Percentiles rank a stretch among this genome's conserved stretches.
phyloP scores from a whole-genome alignment of 371 early-diverging fungal genomes.

The Mucor velutinosus region DNA sequence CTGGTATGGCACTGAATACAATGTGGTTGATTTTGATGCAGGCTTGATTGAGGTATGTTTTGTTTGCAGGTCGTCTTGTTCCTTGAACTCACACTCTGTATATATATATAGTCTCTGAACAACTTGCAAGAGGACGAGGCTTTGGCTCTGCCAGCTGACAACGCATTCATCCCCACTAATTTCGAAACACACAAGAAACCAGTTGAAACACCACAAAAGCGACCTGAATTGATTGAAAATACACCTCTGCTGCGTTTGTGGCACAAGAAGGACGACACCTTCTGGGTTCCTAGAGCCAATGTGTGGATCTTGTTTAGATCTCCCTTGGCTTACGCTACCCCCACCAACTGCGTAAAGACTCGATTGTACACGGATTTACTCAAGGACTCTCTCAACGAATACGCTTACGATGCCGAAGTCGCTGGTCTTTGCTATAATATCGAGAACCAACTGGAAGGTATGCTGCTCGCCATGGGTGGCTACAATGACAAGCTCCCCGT shows the following conservation, averaged over 20 bases:
- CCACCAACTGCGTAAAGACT: slow-evolving; percentile 56
- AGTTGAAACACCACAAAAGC: slow-evolving; percentile 31
- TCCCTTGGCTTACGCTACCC: slow-evolving; percentile 67
- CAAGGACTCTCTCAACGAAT: slow-evolving; percentile 81
- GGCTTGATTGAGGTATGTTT: slow-evolving; percentile 55
- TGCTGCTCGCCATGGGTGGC: slow-evolving; percentile 73
- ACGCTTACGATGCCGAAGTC: slow-evolving; percentile 85
- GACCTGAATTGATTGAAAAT: slow-evolving; percentile 66
- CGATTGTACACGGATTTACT: slow-evolving; percentile 77
- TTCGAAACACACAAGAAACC: slow-evolving; percentile 61
- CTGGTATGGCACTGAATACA: slow-evolving; percentile 88
- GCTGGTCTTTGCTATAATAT: slow-evolving; percentile 82
- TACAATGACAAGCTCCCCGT: slow-evolving; percentile 84
- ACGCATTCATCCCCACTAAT: slow-evolving; percentile 83
- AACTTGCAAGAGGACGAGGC: slow-evolving; percentile 51
- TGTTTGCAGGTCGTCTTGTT: neutral
- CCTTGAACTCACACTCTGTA: slow-evolving; percentile 1
- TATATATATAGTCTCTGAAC: slow-evolving; percentile 32
- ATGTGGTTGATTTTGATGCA: slow-evolving; percentile 62
- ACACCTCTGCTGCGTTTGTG: slow-evolving; percentile 74
- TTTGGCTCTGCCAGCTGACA: slow-evolving; percentile 74
- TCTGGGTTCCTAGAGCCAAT: slow-evolving; percentile 80
- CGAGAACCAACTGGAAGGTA: slow-evolving; percentile 69
- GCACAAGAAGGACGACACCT: slow-evolving; percentile 70
- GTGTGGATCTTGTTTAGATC: slow-evolving; percentile 59